Conservation (phyloP, 345 rosid genomes). For the Arabis alpina region DNA sequence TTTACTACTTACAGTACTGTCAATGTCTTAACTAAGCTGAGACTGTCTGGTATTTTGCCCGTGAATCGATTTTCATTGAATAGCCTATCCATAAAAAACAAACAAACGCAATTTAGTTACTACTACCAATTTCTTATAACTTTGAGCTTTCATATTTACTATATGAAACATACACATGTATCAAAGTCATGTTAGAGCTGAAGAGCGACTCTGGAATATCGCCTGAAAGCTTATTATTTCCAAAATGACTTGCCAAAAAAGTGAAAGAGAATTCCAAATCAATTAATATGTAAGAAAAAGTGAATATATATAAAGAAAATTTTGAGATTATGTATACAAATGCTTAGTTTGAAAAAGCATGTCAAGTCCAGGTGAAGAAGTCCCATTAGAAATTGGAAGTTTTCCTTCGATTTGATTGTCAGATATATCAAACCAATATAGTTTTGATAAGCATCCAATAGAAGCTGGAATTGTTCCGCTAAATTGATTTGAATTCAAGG, state of each 20-base stretch:
- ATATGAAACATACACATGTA: conserved; percentile 60
- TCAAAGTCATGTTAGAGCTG: conserved; percentile 56
- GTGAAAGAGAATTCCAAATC: background rate
- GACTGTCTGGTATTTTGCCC: conserved; percentile 63
- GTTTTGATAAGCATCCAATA: too few relatives aligned
- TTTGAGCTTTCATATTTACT: background rate
- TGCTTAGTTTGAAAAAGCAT: too few relatives aligned
- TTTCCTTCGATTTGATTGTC: too few relatives aligned
- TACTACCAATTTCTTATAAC: too few relatives aligned
- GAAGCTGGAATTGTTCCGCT: too few relatives aligned
- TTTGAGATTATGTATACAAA: too few relatives aligned
- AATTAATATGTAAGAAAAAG: background rate
- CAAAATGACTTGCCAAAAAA: conserved; percentile 60
- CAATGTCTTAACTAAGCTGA: conserved; percentile 61
- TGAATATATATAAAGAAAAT: background rate
- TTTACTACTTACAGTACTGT: conserved; percentile 70
- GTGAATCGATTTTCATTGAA: conserved; percentile 68
- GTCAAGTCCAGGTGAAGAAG: too few relatives aligned
- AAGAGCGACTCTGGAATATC: conserved; percentile 61
- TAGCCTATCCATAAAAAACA: conserved; percentile 50
- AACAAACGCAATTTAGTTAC: background rate
- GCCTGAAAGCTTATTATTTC: conserved; percentile 62
- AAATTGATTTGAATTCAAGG: too few relatives aligned
- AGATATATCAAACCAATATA: too few relatives aligned
- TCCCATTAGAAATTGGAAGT: too few relatives aligned